These are phyloP conservation scores for Dactylis glomerata DNA, from an alignment of 176 grass and related monocot species.

Conservation along the genomic window DNA sequence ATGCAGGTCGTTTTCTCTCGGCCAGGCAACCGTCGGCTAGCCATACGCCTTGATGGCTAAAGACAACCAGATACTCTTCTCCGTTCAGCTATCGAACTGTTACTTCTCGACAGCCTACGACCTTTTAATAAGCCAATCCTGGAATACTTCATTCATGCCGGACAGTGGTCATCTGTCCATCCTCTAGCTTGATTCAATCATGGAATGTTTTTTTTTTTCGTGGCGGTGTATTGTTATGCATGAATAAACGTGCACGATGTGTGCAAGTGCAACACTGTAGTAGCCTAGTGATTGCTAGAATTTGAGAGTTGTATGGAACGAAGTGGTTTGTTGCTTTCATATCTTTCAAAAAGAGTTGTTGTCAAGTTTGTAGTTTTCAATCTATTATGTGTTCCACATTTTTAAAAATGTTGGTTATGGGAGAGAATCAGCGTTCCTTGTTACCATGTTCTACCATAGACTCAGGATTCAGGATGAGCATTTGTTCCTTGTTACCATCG, in stretches of 20 bases:
- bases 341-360: background rate
- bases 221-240: background rate
- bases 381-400: background rate
- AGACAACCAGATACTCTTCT: background rate
- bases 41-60: background rate
- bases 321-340: background rate
- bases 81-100: background rate
- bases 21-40: background rate
- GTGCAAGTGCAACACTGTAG: too few relatives aligned
- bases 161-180: background rate
- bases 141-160: background rate
- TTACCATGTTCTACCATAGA: too few relatives aligned
- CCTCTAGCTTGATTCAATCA: background rate
- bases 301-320: too few relatives aligned
- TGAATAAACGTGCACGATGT: background rate
- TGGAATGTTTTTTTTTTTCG: background rate
- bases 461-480: too few relatives aligned
- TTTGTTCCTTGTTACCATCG: too few relatives aligned
- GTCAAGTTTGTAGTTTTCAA: background rate
- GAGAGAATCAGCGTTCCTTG: background rate
- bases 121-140: background rate
- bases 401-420: background rate
- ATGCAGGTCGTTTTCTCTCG: background rate
- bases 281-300: too few relatives aligned
- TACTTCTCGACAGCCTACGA: background rate